phyloP scores from a whole-genome alignment of 805 yeast genomes.

The Nakazawaea siamensis region DNA sequence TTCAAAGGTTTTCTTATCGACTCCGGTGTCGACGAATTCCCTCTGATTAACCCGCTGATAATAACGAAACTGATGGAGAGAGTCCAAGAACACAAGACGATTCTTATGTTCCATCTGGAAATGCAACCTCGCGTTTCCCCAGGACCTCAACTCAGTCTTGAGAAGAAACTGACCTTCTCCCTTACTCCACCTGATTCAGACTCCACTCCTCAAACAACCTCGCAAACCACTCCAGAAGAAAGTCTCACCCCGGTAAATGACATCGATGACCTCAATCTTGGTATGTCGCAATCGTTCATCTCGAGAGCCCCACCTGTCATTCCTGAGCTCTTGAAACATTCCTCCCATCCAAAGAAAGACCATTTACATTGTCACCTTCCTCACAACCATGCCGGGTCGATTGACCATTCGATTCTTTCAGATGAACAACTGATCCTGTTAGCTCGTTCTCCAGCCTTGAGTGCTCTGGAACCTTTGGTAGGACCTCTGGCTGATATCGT shows the following conservation, averaged over 20 bases:
- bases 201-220: neutral
- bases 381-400: conserved; percentile 20
- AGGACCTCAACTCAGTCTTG: conserved; percentile 10
- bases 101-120: conserved; percentile 92
- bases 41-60: conserved; percentile 61
- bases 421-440: conserved; percentile 44
- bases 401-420: conserved; percentile 28
- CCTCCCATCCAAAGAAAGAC: conserved; percentile 15
- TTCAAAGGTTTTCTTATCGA: conserved; percentile 90
- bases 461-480: conserved; percentile 50
- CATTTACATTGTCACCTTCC: conserved; percentile 26
- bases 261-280: conserved; percentile 12
- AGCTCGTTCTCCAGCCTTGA: conserved; percentile 45
- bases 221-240: neutral
- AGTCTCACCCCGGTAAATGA: conserved; percentile 4
- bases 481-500: conserved; percentile 38
- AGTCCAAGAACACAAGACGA: conserved; percentile 56
- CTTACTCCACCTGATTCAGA: neutral
- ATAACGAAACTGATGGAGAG: conserved; percentile 57
- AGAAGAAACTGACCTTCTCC: neutral
- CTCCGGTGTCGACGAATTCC: conserved; percentile 95
- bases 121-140: conserved; percentile 47
- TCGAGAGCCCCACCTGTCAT: conserved; percentile 31
- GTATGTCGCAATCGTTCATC: conserved; percentile 32
- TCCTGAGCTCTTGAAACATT: conserved; percentile 21